Evolutionary conservation across 176 grass and related monocot genomes (phyloP).

Genomic region (Oryza coarctata): DNA sequence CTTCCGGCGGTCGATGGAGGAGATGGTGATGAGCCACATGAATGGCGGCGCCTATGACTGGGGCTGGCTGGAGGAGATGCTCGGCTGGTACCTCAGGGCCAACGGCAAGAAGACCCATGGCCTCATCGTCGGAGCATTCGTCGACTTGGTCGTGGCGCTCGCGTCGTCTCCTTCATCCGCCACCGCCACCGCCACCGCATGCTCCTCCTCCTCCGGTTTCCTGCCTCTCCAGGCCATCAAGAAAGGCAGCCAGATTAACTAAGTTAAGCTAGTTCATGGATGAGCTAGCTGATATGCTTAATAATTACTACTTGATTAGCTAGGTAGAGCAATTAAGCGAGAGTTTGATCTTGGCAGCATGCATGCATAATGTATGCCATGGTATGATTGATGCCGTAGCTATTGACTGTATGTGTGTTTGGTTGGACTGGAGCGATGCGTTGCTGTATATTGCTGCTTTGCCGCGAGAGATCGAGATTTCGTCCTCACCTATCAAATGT

Average conservation of each 20-base stretch:
- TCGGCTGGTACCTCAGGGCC: slow-evolving; percentile 73
- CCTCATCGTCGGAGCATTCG: slow-evolving; percentile 73
- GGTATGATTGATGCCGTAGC: neutral
- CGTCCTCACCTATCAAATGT: slow-evolving; percentile 14
- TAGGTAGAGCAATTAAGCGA: neutral
- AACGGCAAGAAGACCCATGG: slow-evolving; percentile 75
- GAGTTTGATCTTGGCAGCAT: neutral
- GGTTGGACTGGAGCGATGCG: slow-evolving; percentile 5
- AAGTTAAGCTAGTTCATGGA: neutral
- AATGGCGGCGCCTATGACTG: slow-evolving; percentile 39
- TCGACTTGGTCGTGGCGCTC: slow-evolving; percentile 63
- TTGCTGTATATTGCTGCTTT: neutral
- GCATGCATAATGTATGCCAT: neutral
- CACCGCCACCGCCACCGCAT: neutral
- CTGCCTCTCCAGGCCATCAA: neutral
- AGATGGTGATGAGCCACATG: slow-evolving; percentile 67
- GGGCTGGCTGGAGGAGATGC: slow-evolving; percentile 90
- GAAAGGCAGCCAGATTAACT: neutral
- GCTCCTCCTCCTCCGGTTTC: slow-evolving; percentile 22
- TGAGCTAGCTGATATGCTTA: neutral
- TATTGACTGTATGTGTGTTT: neutral
- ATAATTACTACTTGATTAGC: neutral
- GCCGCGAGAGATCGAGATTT: slow-evolving; percentile 2
- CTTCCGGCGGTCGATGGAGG: slow-evolving; percentile 82
- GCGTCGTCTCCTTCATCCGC: slow-evolving; percentile 28